Evolutionary conservation across 164 flowering plant genomes (phyloP).

Genomic region (Vitis riparia): DNA sequence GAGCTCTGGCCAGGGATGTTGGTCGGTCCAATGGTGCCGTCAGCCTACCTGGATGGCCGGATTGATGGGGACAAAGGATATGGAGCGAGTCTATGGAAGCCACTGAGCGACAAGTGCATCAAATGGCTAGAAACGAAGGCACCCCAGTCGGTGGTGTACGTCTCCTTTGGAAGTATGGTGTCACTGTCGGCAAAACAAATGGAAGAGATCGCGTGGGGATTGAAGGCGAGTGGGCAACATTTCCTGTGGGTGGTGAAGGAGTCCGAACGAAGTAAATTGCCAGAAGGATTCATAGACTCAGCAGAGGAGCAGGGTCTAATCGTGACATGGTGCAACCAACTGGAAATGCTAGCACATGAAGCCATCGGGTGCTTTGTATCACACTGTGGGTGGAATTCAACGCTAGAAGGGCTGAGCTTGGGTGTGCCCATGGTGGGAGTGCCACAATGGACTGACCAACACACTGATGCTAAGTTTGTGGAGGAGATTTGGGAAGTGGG

Average conservation of each 20-base stretch:
- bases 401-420: slow-evolving; percentile 42
- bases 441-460: slow-evolving; percentile 53
- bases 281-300: slow-evolving; percentile 22
- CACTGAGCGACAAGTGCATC: slow-evolving; percentile 28
- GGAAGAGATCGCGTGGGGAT: slow-evolving; percentile 36
- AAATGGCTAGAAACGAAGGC: slow-evolving; percentile 42
- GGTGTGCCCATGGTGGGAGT: slow-evolving; percentile 54
- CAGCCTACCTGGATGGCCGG: slow-evolving; percentile 41
- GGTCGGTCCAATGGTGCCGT: slow-evolving; percentile 60
- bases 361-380: slow-evolving; percentile 46
- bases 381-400: slow-evolving; percentile 58
- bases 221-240: slow-evolving; percentile 15
- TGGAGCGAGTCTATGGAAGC: slow-evolving; percentile 50
- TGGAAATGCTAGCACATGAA: slow-evolving; percentile 32
- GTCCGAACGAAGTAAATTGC: slow-evolving; percentile 21
- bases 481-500: slow-evolving; percentile 49
- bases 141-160: slow-evolving; percentile 33
- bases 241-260: slow-evolving; percentile 51
- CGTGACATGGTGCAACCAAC: slow-evolving; percentile 43
- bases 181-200: slow-evolving; percentile 25
- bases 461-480: slow-evolving; percentile 41
- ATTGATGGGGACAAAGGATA: slow-evolving; percentile 45
- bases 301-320: slow-evolving; percentile 27
- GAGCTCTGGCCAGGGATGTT: slow-evolving; percentile 33
- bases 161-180: slow-evolving; percentile 58